Percentiles rank a stretch among this genome's conserved stretches.
These are phyloP conservation scores for Psidium guajava DNA, from an alignment of 345 rosid species.

Conservation along the genomic window DNA sequence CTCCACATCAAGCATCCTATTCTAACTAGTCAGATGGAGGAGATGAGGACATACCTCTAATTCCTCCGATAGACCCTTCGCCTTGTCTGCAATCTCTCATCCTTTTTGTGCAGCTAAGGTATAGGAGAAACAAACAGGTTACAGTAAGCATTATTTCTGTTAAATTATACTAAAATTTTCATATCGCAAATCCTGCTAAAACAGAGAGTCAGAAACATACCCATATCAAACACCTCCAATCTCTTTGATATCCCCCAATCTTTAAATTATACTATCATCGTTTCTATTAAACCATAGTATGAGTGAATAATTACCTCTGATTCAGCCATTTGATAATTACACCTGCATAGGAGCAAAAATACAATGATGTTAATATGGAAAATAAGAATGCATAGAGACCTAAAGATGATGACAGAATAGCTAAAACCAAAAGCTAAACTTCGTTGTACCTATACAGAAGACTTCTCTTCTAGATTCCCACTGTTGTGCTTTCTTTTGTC, in stretches of 20 bases:
- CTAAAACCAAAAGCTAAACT: background rate
- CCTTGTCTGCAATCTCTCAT: slow-evolving; percentile 5
- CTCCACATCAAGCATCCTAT: background rate
- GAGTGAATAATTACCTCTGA: too few relatives aligned
- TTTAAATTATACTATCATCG: too few relatives aligned
- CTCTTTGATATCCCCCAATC: background rate
- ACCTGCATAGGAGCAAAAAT: background rate
- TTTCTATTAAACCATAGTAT: too few relatives aligned
- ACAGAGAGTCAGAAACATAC: background rate
- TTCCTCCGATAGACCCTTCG: slow-evolving; percentile 8
- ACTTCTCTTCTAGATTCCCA: slow-evolving; percentile 15
- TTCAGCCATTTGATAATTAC: too few relatives aligned
- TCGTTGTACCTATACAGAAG: slow-evolving; percentile 14
- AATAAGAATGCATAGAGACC: background rate
- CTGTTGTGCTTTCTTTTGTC: slow-evolving; percentile 6
- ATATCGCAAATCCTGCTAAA: background rate
- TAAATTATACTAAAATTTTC: background rate
- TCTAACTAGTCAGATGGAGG: background rate
- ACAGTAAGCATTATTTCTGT: too few relatives aligned
- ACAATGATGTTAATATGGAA: background rate
- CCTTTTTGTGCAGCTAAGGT: slow-evolving; percentile 4
- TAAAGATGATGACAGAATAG: background rate
- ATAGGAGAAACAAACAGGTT: background rate
- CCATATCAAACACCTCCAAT: background rate
- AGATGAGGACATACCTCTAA: slow-evolving; percentile 1